Conservation (phyloP, 2,329 filamentous ascomycete genomes). For the Pseudogymnoascus sp. region DNA sequence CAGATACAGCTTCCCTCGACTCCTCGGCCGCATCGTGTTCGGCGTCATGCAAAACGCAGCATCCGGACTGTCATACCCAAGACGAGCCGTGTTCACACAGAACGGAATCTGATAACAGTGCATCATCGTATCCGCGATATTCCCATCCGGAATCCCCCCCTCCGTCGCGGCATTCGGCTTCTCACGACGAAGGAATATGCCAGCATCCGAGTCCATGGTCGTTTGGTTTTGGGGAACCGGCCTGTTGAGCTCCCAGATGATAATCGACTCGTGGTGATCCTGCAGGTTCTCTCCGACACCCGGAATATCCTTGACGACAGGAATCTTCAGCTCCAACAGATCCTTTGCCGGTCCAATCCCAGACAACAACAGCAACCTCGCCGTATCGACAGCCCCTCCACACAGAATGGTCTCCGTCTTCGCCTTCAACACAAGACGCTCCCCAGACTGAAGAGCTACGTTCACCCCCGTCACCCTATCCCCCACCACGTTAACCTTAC, state of each 20-base stretch:
- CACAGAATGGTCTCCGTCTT: slow-evolving; percentile 60
- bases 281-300: slow-evolving; percentile 32
- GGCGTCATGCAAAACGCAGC: slow-evolving; percentile 48
- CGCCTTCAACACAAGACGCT: slow-evolving; percentile 49
- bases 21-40: slow-evolving; percentile 54
- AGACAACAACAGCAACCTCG: slow-evolving; percentile 33
- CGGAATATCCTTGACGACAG: slow-evolving; percentile 25
- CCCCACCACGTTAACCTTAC: slow-evolving; percentile 64
- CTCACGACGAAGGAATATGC: slow-evolving; percentile 70
- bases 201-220: slow-evolving; percentile 44
- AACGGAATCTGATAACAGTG: slow-evolving; percentile 96
- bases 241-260: slow-evolving; percentile 44
- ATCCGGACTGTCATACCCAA: slow-evolving; percentile 53
- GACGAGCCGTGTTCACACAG: slow-evolving; percentile 71
- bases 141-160: slow-evolving; percentile 52
- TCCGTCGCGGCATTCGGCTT: slow-evolving; percentile 51
- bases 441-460: slow-evolving; percentile 50
- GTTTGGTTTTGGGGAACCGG: slow-evolving; percentile 31
- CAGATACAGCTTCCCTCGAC: slow-evolving; percentile 52
- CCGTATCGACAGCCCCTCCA: slow-evolving; percentile 32
- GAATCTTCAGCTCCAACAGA: slow-evolving; percentile 27
- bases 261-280: slow-evolving; percentile 30
- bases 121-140: slow-evolving; percentile 86
- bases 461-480: slow-evolving; percentile 67
- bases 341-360: slow-evolving; percentile 30